Percentiles rank a stretch among this genome's conserved stretches.
Conservation (phyloP, 2,329 filamentous ascomycete genomes). For the Berkeleyomyces rouxiae region DNA sequence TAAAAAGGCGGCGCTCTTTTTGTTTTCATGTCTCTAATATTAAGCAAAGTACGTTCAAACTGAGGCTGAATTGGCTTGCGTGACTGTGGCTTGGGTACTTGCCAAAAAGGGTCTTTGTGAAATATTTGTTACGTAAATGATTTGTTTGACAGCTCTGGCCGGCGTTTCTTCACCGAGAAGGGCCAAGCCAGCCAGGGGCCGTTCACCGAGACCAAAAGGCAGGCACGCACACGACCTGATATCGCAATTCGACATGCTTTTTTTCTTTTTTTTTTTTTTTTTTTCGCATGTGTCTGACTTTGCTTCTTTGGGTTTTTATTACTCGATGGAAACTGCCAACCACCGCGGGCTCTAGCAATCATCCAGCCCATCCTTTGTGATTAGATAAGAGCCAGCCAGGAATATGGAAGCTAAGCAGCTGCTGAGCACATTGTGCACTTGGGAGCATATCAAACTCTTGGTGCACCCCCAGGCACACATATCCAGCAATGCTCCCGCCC, state of each 20-base stretch:
- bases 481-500: too few relatives aligned
- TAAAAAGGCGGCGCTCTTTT: not conserved
- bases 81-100: not conserved
- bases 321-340: constrained; percentile 5
- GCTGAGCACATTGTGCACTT: too few relatives aligned
- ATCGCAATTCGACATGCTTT: not conserved
- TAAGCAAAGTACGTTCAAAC: not conserved
- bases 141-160: not conserved
- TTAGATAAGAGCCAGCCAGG: too few relatives aligned
- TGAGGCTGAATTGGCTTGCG: not conserved
- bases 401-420: too few relatives aligned
- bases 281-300: not conserved
- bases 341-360: not conserved
- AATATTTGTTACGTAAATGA: not conserved
- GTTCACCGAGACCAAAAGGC: not conserved
- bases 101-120: not conserved
- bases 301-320: not conserved
- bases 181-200: not conserved
- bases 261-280: not conserved
- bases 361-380: not conserved
- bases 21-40: not conserved
- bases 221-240: not conserved
- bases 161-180: not conserved
- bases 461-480: too few relatives aligned
- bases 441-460: too few relatives aligned